Conservation (phyloP, 129 eudicot genomes). For the Tagetes patula region DNA sequence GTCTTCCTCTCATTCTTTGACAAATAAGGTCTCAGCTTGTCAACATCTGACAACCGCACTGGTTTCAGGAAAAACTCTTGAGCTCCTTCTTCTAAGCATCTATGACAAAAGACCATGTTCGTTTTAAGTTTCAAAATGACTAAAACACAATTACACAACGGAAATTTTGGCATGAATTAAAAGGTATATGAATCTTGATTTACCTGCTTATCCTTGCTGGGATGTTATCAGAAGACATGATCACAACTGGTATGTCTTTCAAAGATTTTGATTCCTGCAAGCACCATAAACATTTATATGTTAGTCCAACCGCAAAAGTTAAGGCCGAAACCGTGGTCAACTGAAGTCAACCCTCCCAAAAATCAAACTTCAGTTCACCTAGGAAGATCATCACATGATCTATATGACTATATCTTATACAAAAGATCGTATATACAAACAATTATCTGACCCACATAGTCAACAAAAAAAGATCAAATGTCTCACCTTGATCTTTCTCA, state of each 20-base stretch:
- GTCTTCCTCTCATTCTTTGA: conserved; percentile 46
- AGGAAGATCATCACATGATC: conserved; percentile 2
- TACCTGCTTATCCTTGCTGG: conserved; percentile 73
- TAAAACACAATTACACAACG: conserved; percentile 7
- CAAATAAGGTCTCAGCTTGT: conserved; percentile 63
- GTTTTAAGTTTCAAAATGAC: conserved; percentile 1
- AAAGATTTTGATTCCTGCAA: conserved; percentile 64
- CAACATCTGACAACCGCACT: conserved; percentile 63
- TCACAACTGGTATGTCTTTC: conserved; percentile 85
- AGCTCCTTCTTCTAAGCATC: conserved; percentile 87
- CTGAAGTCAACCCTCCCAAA: neutral
- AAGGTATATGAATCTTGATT: conserved; percentile 8
- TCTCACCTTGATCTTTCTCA: conserved; percentile 65
- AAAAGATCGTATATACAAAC: neutral
- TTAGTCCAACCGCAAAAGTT: conserved; percentile 11
- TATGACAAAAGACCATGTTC: conserved; percentile 12
- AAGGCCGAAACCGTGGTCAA: neutral
- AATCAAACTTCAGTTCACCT: neutral
- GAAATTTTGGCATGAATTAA: neutral
- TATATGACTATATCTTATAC: neutral
- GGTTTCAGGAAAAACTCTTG: conserved; percentile 80
- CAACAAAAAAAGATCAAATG: conserved; percentile 24
- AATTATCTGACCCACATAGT: neutral
- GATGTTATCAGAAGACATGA: conserved; percentile 83
- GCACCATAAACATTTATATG: neutral